These are phyloP conservation scores for Candida corydali DNA, from an alignment of 805 yeast genomes.

Conservation along the genomic window DNA sequence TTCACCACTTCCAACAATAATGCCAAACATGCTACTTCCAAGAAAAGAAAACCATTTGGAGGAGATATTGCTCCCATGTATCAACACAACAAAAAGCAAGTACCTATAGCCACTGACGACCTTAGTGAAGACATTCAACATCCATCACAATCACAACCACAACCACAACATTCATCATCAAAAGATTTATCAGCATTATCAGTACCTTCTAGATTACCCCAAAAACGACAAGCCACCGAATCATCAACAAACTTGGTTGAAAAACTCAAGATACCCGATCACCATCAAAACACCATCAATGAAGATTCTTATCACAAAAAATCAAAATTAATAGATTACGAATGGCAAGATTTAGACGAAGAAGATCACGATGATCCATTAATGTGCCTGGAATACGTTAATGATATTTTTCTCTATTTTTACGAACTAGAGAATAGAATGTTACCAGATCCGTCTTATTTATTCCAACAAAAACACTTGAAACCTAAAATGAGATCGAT, in stretches of 20 bases:
- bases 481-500: slow-evolving; percentile 83
- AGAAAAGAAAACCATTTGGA: slow-evolving; percentile 29
- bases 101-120: slow-evolving; percentile 8
- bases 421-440: slow-evolving; percentile 69
- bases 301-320: slow-evolving; percentile 28
- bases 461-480: slow-evolving; percentile 58
- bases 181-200: slow-evolving; percentile 8
- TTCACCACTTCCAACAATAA: slow-evolving; percentile 14
- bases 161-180: slow-evolving; percentile 1
- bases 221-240: slow-evolving; percentile 56
- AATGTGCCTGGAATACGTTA: slow-evolving; percentile 92
- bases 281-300: slow-evolving; percentile 4
- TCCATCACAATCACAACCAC: too few species aligned
- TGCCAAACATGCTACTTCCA: not conserved
- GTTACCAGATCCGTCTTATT: slow-evolving; percentile 67
- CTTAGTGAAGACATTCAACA: not conserved
- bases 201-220: slow-evolving; percentile 34
- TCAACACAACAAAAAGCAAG: not conserved
- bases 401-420: slow-evolving; percentile 78
- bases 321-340: slow-evolving; percentile 38
- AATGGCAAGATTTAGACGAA: slow-evolving; percentile 71
- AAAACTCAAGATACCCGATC: slow-evolving; percentile 17
- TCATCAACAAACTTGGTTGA: slow-evolving; percentile 43
- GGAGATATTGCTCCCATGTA: slow-evolving; percentile 30
- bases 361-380: slow-evolving; percentile 67